Evolutionary conservation across 257 asterid species (phyloP).

Genomic region (Nemophila menziesii): DNA sequence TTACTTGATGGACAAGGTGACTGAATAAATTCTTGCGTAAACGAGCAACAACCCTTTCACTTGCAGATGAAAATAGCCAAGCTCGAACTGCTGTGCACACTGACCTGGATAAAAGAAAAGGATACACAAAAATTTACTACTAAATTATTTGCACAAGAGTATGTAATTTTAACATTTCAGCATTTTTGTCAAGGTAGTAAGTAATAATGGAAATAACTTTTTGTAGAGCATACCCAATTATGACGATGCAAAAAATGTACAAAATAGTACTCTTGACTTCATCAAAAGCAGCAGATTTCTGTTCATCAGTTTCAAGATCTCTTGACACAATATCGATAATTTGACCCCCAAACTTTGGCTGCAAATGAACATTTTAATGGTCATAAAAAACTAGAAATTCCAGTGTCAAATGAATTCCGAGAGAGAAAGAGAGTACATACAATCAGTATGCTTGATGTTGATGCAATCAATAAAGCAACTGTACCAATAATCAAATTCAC

Average conservation of each 20-base stretch:
- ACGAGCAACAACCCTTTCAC: conserved; percentile 69
- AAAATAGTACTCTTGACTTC: conserved; percentile 53
- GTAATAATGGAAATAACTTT: neutral
- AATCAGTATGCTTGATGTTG: conserved; percentile 62
- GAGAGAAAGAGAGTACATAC: conserved; percentile 26
- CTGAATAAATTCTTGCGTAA: conserved; percentile 53
- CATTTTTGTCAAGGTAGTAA: neutral
- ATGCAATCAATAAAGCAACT: conserved; percentile 57
- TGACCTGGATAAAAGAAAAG: conserved; percentile 39
- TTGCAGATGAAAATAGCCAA: conserved; percentile 68
- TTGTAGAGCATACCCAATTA: conserved; percentile 40
- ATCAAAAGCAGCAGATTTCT: conserved; percentile 50
- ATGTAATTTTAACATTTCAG: neutral
- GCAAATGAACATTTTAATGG: conserved; percentile 21
- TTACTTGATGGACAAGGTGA: conserved; percentile 68
- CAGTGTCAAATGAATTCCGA: neutral
- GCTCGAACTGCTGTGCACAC: conserved; percentile 58
- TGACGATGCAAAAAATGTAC: conserved; percentile 41
- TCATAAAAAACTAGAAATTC: conserved; percentile 7
- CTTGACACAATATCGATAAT: conserved; percentile 73
- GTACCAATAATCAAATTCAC: conserved; percentile 51
- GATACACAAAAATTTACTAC: neutral
- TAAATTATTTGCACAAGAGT: neutral
- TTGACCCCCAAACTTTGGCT: conserved; percentile 72
- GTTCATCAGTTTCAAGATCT: conserved; percentile 45